phyloP scores from a whole-genome alignment of 805 yeast genomes.

The Saccharomycopsis malanga region DNA sequence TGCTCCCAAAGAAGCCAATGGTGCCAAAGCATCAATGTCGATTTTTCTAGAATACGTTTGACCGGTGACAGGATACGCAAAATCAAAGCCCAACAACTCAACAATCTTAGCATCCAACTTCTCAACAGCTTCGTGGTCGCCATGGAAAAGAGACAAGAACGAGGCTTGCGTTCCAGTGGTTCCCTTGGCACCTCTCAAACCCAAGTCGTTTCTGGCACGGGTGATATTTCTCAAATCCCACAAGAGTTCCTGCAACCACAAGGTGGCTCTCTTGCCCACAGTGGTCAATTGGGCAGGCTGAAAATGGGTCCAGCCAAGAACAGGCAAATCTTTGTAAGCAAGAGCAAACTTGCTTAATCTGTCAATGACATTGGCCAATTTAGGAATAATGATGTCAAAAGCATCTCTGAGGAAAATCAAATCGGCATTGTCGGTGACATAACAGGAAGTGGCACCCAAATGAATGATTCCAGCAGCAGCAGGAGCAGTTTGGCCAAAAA shows the following conservation, averaged over 20 bases:
- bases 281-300: constrained; percentile 99
- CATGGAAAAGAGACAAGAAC: constrained; percentile 89
- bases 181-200: constrained; percentile 97
- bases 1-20: constrained; percentile 91
- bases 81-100: constrained; percentile 86
- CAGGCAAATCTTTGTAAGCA: constrained; percentile 91
- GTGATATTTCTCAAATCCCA: constrained; percentile 96
- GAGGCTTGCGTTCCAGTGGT: constrained; percentile 99
- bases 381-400: constrained; percentile 86
- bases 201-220: constrained; percentile 94
- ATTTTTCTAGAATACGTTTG: constrained; percentile 99
- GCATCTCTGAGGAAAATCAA: constrained; percentile 95
- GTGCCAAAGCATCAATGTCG: constrained; percentile 88
- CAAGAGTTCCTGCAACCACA: constrained; percentile 95
- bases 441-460: constrained; percentile 97
- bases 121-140: constrained; percentile 95
- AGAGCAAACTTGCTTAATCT: constrained; percentile 82
- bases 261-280: constrained; percentile 94
- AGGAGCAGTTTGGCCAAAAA: constrained; percentile 87
- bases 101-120: constrained; percentile 85
- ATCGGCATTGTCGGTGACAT: constrained; percentile 96
- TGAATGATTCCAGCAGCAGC: constrained; percentile 97
- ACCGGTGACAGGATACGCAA: constrained; percentile 95
- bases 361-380: constrained; percentile 91
- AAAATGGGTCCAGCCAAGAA: constrained; percentile 98